Evolutionary conservation across 75 land plant species (phyloP).

Genomic region (Selaginella moellendorffii): DNA sequence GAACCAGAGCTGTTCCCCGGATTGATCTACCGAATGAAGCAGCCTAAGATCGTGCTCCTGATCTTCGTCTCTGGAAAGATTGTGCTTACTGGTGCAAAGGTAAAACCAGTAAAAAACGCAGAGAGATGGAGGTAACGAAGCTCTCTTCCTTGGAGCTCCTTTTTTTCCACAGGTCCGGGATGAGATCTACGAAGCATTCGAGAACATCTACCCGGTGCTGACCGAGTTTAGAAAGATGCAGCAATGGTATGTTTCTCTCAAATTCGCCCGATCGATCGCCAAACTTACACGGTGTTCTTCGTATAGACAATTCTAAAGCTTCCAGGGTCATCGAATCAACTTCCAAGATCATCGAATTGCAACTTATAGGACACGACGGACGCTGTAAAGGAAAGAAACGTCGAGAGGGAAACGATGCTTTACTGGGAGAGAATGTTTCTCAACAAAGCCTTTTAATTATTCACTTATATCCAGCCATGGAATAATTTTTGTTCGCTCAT

Average conservation of each 20-base stretch:
- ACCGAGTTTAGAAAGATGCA: conserved; percentile 63
- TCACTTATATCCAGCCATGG: too few relatives aligned
- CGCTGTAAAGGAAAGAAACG: conserved; percentile 14
- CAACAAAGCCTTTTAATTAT: too few relatives aligned
- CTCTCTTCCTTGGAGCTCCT: background rate
- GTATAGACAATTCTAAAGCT: too few relatives aligned
- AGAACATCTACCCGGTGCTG: conserved; percentile 77
- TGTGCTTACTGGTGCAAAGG: conserved; percentile 8
- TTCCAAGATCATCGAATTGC: too few relatives aligned
- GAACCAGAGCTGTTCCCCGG: conserved; percentile 7
- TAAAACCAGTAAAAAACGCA: background rate
- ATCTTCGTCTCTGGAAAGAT: conserved; percentile 8
- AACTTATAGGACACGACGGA: too few relatives aligned
- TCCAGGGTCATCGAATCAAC: too few relatives aligned
- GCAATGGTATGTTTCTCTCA: conserved; percentile 34
- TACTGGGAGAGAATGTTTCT: too few relatives aligned
- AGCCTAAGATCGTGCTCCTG: conserved; percentile 10
- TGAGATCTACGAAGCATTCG: conserved; percentile 66
- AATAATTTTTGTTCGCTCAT: too few relatives aligned
- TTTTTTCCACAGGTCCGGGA: conserved; percentile 49
- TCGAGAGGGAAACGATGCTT: conserved; percentile 12
- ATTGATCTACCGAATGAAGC: conserved; percentile 1
- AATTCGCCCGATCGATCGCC: too few relatives aligned
- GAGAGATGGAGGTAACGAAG: background rate
- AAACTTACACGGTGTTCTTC: too few relatives aligned